Base-by-base conservation (phyloP, 176 grass and related monocot species). In the Urochloa ruziziensis region DNA sequence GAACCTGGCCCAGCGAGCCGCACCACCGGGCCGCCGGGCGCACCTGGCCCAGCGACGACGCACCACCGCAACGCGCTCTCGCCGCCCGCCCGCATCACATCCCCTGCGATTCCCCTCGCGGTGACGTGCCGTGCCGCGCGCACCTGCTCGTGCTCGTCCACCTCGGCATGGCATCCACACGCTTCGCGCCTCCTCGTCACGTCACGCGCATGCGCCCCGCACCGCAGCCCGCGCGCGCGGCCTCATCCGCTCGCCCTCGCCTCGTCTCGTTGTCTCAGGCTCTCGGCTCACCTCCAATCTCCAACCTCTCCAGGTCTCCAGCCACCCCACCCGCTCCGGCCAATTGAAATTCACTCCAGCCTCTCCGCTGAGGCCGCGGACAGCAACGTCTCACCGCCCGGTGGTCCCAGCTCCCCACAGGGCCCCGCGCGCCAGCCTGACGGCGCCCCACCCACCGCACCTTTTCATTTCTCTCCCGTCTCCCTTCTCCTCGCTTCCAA, bases 401-500 rank as follows among this genome's bases (percentile, higher is more conserved):
- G 64, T 86, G 88, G 70, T 9, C 73, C 74, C 24, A 16, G 0
- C 0, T 5, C 19, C 4, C 1, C 46, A 7, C 2, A 49, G 54
- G 54, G 74, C 2, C 82, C 83, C 64, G 44, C 23, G 10, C 18
- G 73, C 83, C 88, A 86, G 83, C 79, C 19, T 58, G 72, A 61
- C 78, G 33, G 64, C 71, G 33, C 16, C 77, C 73, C 73, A 60
- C 83, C 73, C 10, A 80, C 48, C 48, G 11, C 44, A 69, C 78
- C 75, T 34, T 56, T 72, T 62, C 73, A 37, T 15, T 13, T 54
- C 46, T 36, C 16, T 2, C 15, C 17, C 1, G 12, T 7, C 32
- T 25, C n/a, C 32, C 21, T 51, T 82, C 63, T 23, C 74, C 73
- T 83, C 91, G 73, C 91, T 92, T 92, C 71, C 77, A 94, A 87